Conservation (phyloP, 116 monocot species). For the Papilionanthe hybrid region DNA sequence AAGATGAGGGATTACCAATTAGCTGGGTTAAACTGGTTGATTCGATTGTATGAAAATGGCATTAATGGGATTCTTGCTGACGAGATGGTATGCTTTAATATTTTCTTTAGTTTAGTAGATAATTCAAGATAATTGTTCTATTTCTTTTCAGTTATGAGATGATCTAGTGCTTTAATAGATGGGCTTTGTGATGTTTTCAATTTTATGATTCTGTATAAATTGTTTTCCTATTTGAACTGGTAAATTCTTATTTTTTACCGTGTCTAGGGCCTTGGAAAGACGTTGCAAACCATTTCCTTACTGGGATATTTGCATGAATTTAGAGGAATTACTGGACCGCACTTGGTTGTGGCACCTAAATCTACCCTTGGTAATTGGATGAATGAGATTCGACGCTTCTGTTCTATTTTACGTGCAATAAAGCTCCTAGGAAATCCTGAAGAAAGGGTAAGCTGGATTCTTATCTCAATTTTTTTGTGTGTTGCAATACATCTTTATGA, state of each 20-base stretch:
- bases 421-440: slow-evolving; percentile 91
- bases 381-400: slow-evolving; percentile 94
- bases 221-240: background rate
- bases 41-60: slow-evolving; percentile 94
- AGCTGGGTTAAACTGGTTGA: slow-evolving; percentile 94
- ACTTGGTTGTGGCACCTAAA: slow-evolving; percentile 97
- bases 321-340: slow-evolving; percentile 92
- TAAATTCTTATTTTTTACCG: background rate
- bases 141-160: background rate
- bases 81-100: slow-evolving; percentile 70
- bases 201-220: background rate
- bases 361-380: slow-evolving; percentile 99
- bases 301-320: slow-evolving; percentile 86
- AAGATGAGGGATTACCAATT: slow-evolving; percentile 97
- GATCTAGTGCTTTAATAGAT: background rate
- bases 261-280: slow-evolving; percentile 92
- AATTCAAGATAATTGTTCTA: background rate
- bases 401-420: slow-evolving; percentile 77
- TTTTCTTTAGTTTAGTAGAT: background rate
- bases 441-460: slow-evolving; percentile 60
- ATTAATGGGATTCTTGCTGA: slow-evolving; percentile 99
- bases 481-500: background rate
- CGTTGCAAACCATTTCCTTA: slow-evolving; percentile 90
- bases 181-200: background rate
- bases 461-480: background rate